phyloP scores from a whole-genome alignment of 352 stramenopile species.

The Phytopythium mirpurense region DNA sequence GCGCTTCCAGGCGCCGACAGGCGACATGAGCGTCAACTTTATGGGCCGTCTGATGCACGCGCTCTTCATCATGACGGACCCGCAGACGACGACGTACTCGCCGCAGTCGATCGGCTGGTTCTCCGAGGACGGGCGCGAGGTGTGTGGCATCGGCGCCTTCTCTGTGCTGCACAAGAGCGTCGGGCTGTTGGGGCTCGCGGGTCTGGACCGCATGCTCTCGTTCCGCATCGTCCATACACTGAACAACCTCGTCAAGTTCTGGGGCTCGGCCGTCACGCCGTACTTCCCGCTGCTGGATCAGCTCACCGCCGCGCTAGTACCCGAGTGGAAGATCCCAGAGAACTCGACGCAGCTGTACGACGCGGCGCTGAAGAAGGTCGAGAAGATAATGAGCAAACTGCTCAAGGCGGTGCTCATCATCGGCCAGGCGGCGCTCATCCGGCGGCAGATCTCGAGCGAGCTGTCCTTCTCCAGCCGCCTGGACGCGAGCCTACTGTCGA shows the following conservation, averaged over 20 bases:
- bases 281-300: conserved; percentile 89
- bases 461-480: conserved; percentile 87
- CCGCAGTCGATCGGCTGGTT: conserved; percentile 93
- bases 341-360: conserved; percentile 87
- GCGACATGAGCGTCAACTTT: conserved; percentile 89
- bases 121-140: conserved; percentile 71
- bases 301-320: conserved; percentile 72
- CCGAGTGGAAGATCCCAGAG: conserved; percentile 86
- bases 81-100: conserved; percentile 89
- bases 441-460: conserved; percentile 89
- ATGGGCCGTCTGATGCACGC: conserved; percentile 91
- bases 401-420: conserved; percentile 91
- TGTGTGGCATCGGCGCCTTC: conserved; percentile 89
- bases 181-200: conserved; percentile 87
- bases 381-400: conserved; percentile 93
- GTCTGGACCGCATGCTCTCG: conserved; percentile 90
- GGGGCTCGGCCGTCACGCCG: conserved; percentile 81
- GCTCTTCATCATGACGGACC: conserved; percentile 91
- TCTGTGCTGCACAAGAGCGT: conserved; percentile 89
- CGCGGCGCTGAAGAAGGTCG: conserved; percentile 88
- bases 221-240: conserved; percentile 91
- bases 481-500: conserved; percentile 89
- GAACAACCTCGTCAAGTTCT: conserved; percentile 94
- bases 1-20: conserved; percentile 79
- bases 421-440: conserved; percentile 91